Base-by-base conservation (phyloP, 2,329 filamentous ascomycete genomes). In the Talaromyces albobiverticillius region DNA sequence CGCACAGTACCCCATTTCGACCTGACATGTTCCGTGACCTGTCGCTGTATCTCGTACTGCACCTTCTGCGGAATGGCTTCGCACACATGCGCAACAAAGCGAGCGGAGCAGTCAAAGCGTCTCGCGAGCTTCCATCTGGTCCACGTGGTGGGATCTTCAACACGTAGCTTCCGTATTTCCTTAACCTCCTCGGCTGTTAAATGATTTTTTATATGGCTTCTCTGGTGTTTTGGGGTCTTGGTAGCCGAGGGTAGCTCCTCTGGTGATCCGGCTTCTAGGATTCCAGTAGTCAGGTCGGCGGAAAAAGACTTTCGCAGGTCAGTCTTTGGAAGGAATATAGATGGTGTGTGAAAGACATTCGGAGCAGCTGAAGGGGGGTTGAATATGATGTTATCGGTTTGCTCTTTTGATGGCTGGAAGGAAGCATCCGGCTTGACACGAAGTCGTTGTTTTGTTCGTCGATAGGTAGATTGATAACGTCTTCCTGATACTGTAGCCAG, bases 361-460 rank as follows among this genome's bases (percentile, higher is more conserved):
- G 85, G 84, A 6, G 81, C 79, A 25, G 82, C 81, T 6, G 83
- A 82, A 1, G 85, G 85, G 32, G 85, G 85, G 61, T 87, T 87
- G 76, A 83, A 83, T 66, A 87, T 77, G 65, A 85, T 83, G 63
- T 82, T 78, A 55, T 82, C 78, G 57, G 72, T 71, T 18, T 63
- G 58, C 57, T 72, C 67, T 48, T 67, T 64, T 5, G 75, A 68
- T 9, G 62, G 59, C 14, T 69, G 70, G 61, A 80, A 80, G n/a
- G 76, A 77, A 11, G 73, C 70, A 65, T 80, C 77, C n/a, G 79
- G 77, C 61, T 76, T 79, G 50, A 79, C 69, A 41, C 78, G 77
- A 49, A 81, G 71, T 23, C 71, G 71, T 61, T 79, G 75, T 62
- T 79, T 79, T 54, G 75, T 74, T 49, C 79, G 75, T 48, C 77